phyloP scores from a whole-genome alignment of 2,329 filamentous ascomycete species.

The Zymoseptoria crescenta region DNA sequence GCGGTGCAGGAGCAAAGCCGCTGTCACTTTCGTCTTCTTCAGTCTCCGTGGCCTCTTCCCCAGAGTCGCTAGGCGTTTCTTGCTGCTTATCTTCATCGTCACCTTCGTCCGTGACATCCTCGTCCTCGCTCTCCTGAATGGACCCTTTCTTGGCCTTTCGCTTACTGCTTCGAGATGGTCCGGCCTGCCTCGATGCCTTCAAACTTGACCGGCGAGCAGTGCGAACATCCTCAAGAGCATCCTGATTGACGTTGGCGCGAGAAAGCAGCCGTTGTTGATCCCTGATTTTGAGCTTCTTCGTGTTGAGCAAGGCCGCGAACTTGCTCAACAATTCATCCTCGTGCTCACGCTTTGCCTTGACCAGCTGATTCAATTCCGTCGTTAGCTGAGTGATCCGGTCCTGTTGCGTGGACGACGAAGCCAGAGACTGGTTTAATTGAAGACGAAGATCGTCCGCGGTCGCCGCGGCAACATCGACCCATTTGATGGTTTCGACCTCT shows the following conservation, averaged over 20 bases:
- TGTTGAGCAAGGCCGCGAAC: constrained; percentile 63
- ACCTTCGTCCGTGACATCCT: constrained; percentile 29
- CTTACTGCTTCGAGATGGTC: constrained; percentile 25
- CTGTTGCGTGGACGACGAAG: constrained; percentile 41
- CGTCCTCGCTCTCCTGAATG: constrained; percentile 38
- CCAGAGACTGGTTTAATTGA: constrained; percentile 35
- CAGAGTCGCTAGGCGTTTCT: constrained; percentile 18
- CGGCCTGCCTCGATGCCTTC: constrained; percentile 15
- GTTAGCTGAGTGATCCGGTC: constrained; percentile 51
- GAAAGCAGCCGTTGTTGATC: constrained; percentile 60
- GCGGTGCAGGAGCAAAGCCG: neutral
- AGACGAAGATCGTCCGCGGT: constrained; percentile 35
- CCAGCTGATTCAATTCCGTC: constrained; percentile 57
- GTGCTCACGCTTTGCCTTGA: constrained; percentile 57
- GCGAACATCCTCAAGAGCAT: constrained; percentile 34
- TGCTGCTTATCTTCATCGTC: constrained; percentile 29
- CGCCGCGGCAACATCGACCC: constrained; percentile 55
- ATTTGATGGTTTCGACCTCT: constrained; percentile 59
- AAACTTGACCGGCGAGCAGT: constrained; percentile 4
- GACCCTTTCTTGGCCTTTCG: constrained; percentile 28
- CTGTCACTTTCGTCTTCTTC: constrained; percentile 6
- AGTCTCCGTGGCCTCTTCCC: constrained; percentile 20
- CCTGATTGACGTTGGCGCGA: constrained; percentile 54
- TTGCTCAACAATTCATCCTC: constrained; percentile 61
- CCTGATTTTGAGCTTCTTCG: constrained; percentile 73